Percentiles rank a stretch among this genome's conserved stretches.
Conservation (phyloP, 1,284 basidiomycete genomes). For the Lentinula novae-zelandiae region DNA sequence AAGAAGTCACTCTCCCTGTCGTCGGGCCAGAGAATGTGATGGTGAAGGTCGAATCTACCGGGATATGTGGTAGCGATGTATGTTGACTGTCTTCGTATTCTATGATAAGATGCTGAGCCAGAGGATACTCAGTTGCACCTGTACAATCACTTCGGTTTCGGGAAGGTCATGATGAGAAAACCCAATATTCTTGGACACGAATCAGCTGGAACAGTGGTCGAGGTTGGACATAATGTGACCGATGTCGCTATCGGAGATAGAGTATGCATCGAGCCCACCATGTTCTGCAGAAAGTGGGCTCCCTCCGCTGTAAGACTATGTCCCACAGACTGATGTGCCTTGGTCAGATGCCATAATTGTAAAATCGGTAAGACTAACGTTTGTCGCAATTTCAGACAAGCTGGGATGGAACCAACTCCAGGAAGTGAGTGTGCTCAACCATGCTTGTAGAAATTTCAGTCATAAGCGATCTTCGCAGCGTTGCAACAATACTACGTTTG, state of each 20-base stretch:
- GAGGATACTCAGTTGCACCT: conserved; percentile 10
- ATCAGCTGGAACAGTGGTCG: conserved; percentile 49
- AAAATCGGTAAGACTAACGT: conserved; percentile 19
- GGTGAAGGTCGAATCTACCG: conserved; percentile 18
- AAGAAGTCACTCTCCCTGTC: conserved; percentile 11
- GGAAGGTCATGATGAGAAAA: conserved; percentile 10
- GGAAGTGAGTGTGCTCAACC: conserved; percentile 15
- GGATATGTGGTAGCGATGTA: conserved; percentile 19
- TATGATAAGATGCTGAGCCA: neutral
- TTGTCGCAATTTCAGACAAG: conserved; percentile 17
- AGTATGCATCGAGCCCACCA: conserved; percentile 19
- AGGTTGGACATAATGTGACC: conserved; percentile 28
- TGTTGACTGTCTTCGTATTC: neutral
- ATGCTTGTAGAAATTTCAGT: neutral
- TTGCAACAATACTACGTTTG: conserved; percentile 18
- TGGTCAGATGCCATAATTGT: conserved; percentile 18
- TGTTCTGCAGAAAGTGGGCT: conserved; percentile 17
- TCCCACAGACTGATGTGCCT: neutral
- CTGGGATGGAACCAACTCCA: conserved; percentile 15
- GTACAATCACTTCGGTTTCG: conserved; percentile 15
- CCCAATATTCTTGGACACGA: conserved; percentile 62
- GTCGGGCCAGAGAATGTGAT: conserved; percentile 16
- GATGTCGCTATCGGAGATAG: conserved; percentile 18
- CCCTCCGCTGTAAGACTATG: neutral
- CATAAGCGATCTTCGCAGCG: conserved; percentile 3